A percentile compares a stretch with the other conserved stretches of the same genome.
Evolutionary conservation across 192 early-diverging fungal species (phyloP).

Genomic region (Coemansia sp.): DNA sequence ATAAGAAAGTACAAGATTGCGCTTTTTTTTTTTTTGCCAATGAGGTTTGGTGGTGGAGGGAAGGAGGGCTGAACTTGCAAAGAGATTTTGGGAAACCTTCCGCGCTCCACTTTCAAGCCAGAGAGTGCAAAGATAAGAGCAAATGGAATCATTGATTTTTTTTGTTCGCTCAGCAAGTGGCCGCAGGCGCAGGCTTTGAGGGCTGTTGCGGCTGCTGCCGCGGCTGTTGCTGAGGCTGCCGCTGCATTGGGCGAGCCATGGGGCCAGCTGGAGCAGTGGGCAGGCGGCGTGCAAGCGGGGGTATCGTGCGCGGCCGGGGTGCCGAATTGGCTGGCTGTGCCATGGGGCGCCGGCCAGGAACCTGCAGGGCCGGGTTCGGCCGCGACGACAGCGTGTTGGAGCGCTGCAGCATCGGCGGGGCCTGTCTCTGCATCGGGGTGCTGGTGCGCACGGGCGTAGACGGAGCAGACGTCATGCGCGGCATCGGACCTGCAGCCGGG

Average conservation of each 20-base stretch:
- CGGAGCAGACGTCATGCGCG: slow-evolving; percentile 15
- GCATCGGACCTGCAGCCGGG: background rate
- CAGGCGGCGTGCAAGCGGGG: slow-evolving; percentile 10
- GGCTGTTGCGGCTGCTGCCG: slow-evolving; percentile 11
- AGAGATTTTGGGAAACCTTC: too few relatives aligned
- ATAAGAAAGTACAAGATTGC: slow-evolving; percentile 12
- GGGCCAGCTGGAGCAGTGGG: background rate
- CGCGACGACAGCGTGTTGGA: background rate
- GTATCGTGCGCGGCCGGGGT: slow-evolving; percentile 5
- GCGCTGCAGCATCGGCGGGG: background rate
- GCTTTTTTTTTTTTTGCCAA: too few relatives aligned
- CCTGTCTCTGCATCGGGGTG: background rate
- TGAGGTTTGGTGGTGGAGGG: too few relatives aligned
- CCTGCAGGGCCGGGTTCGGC: background rate
- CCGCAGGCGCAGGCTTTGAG: background rate
- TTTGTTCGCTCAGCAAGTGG: slow-evolving; percentile 15
- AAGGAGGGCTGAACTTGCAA: too few relatives aligned
- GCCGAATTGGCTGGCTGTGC: background rate
- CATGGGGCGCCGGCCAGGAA: slow-evolving; percentile 10
- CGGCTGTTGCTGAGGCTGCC: slow-evolving; percentile 3
- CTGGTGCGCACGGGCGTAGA: slow-evolving; percentile 3
- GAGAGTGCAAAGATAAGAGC: too few relatives aligned
- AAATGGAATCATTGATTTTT: background rate
- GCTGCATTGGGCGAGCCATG: slow-evolving; percentile 3
- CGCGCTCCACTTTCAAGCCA: too few relatives aligned